These are phyloP conservation scores for Craterostigma plantagineum DNA, from an alignment of 257 asterid species.

Conservation along the genomic window DNA sequence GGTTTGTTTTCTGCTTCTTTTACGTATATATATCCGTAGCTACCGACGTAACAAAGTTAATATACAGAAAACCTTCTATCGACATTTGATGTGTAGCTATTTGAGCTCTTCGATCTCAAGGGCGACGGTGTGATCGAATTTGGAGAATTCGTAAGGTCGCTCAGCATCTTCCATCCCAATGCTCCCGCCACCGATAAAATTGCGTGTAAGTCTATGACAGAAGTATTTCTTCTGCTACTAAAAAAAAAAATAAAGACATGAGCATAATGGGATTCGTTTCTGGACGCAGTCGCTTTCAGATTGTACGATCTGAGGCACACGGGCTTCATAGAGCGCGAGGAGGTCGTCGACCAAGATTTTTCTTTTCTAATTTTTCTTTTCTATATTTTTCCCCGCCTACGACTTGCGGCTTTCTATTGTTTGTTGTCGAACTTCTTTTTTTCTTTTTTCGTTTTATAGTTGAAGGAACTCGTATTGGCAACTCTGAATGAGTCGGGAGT, in stretches of 20 bases:
- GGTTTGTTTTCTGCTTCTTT: constrained; percentile 24
- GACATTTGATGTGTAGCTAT: constrained; percentile 51
- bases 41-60: not conserved
- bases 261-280: not conserved
- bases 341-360: constrained; percentile 17
- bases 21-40: not conserved
- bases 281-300: constrained; percentile 48
- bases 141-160: constrained; percentile 56
- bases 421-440: not conserved
- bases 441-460: constrained; percentile 14
- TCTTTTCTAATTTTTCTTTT: not conserved
- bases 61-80: not conserved
- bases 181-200: constrained; percentile 29
- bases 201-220: constrained; percentile 20
- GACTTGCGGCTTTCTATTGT: not conserved
- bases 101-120: constrained; percentile 57
- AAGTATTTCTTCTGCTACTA: constrained; percentile 4
- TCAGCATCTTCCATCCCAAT: constrained; percentile 48
- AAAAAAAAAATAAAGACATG: not conserved
- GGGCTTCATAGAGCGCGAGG: constrained; percentile 51
- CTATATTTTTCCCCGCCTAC: too few relatives aligned
- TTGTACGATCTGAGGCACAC: constrained; percentile 41
- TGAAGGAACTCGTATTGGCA: constrained; percentile 52
- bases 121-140: constrained; percentile 56
- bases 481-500: constrained; percentile 35